These are phyloP conservation scores for Tetraselmis chui DNA, from an alignment of 139 green algal species.

Conservation along the genomic window DNA sequence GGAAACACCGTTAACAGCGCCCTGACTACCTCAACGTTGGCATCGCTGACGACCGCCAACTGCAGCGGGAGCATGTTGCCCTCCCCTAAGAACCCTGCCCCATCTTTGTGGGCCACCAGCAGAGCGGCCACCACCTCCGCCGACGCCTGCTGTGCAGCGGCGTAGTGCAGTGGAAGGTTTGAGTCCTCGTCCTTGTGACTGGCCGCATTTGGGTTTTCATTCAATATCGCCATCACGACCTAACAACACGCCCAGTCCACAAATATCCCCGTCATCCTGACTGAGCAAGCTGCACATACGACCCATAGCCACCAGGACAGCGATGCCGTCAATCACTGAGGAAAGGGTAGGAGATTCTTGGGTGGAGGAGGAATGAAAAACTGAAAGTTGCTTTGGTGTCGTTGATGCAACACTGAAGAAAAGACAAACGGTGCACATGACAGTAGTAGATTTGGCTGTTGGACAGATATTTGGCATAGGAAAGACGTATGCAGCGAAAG, in stretches of 20 bases:
- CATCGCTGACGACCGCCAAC: not conserved
- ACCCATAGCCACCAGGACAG: too few relatives aligned
- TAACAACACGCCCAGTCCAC: not conserved
- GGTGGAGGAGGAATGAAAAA: too few relatives aligned
- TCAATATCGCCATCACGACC: not conserved
- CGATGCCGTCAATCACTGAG: too few relatives aligned
- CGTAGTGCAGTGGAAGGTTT: not conserved
- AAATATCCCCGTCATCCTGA: too few relatives aligned
- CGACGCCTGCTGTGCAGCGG: not conserved
- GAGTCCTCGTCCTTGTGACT: not conserved
- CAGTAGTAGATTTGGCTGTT: too few relatives aligned
- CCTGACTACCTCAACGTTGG: not conserved
- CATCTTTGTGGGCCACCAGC: not conserved
- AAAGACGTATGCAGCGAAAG: too few relatives aligned
- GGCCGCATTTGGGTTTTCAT: not conserved
- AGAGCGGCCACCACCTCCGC: not conserved
- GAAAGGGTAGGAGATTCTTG: too few relatives aligned
- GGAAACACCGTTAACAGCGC: not conserved
- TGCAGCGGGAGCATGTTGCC: not conserved
- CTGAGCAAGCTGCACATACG: too few relatives aligned
- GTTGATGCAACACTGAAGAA: too few relatives aligned
- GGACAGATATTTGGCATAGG: too few relatives aligned
- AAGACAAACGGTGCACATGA: too few relatives aligned
- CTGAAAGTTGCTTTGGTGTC: too few relatives aligned
- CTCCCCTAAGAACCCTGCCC: not conserved